Conservation (phyloP, 805 yeast species). For the Saturnispora kantuleensis region DNA sequence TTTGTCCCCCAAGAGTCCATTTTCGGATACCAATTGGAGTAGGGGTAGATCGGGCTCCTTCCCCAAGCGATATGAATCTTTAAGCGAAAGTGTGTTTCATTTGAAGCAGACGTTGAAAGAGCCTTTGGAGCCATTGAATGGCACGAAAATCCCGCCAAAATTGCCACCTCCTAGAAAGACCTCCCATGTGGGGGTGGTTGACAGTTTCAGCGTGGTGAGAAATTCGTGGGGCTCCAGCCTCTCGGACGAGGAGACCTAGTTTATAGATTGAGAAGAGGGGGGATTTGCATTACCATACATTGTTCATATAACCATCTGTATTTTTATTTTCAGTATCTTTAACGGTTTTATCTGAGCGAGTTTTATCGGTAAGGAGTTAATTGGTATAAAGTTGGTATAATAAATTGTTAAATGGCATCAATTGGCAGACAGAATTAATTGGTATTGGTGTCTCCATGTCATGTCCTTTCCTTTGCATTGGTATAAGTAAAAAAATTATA, state of each 20-base stretch:
- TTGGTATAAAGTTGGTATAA: not conserved
- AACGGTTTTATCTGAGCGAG: no score
- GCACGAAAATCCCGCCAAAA: slow-evolving; percentile 7
- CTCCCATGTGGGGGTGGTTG: slow-evolving; percentile 4
- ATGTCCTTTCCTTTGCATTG: not conserved
- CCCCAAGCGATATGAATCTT: slow-evolving; percentile 18
- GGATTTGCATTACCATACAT: no score
- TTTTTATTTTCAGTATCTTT: no score
- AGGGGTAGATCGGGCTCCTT: slow-evolving; percentile 14
- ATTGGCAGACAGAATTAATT: no score
- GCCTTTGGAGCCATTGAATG: not conserved
- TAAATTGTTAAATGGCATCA: not conserved
- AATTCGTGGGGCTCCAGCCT: not conserved
- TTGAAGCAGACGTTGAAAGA: slow-evolving; percentile 11
- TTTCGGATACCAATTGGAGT: slow-evolving; percentile 2
- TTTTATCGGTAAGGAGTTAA: no score
- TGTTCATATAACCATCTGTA: no score
- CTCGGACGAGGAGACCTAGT: not conserved
- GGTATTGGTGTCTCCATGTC: no score
- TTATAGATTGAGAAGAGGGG: no score
- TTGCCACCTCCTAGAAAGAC: slow-evolving; percentile 9
- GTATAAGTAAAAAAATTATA: not conserved
- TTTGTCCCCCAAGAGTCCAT: slow-evolving; percentile 2
- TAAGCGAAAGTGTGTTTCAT: slow-evolving; percentile 14
- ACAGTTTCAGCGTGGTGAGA: not conserved